Evolutionary conservation across 495 filamentous ascomycete species (phyloP).

Genomic region (Letharia lupina): DNA sequence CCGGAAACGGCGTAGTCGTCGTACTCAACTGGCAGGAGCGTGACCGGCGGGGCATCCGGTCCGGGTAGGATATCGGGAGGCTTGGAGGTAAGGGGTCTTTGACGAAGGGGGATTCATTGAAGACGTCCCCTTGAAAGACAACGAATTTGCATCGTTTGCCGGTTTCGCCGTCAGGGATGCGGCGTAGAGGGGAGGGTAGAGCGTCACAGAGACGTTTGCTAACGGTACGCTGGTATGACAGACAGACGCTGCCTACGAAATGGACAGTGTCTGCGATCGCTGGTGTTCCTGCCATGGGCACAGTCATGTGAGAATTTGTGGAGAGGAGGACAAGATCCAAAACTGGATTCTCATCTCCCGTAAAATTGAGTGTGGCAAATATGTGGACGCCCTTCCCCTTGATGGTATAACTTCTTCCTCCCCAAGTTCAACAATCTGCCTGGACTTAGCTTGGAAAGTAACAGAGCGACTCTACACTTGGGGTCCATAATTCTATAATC

Average conservation of each 20-base stretch:
- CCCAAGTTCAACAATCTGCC: no score
- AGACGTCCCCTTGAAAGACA: slow-evolving; percentile 28
- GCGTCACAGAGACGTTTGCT: slow-evolving; percentile 12
- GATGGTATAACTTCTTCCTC: no score
- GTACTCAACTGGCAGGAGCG: slow-evolving; percentile 30
- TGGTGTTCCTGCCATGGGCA: not conserved
- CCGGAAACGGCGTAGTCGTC: slow-evolving; percentile 33
- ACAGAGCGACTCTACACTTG: no score
- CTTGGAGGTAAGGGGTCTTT: not conserved
- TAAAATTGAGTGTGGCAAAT: no score
- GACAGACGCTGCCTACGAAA: slow-evolving; percentile 32
- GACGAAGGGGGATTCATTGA: slow-evolving; percentile 17
- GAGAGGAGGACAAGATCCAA: no score
- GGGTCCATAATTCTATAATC: no score
- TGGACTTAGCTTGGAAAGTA: no score
- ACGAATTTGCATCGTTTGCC: slow-evolving; percentile 33
- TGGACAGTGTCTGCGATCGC: not conserved
- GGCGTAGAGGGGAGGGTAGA: slow-evolving; percentile 28
- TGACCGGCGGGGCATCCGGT: not conserved
- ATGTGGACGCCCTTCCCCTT: no score
- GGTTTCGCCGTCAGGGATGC: slow-evolving; percentile 37
- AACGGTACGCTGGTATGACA: slow-evolving; percentile 27
- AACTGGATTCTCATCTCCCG: no score
- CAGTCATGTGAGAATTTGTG: no score
- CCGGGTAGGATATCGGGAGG: slow-evolving; percentile 12